phyloP scores from a whole-genome alignment of 805 yeast genomes.

The Yarrowia osloensis region DNA sequence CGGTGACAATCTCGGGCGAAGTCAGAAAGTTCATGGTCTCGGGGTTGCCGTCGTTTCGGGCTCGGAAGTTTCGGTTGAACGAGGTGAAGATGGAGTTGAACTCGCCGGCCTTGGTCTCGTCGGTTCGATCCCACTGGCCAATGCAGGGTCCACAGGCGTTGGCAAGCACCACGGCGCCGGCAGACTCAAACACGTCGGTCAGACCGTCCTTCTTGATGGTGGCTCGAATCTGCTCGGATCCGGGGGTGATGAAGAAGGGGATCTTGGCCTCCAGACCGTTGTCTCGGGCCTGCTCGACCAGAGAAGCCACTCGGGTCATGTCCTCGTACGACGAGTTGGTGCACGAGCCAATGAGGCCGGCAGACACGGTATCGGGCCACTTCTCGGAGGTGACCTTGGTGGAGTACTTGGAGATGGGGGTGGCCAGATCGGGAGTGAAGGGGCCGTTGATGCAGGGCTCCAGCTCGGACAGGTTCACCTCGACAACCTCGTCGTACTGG shows the following conservation, averaged over 20 bases:
- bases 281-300: slow-evolving; percentile 80
- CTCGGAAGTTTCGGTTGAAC: slow-evolving; percentile 95
- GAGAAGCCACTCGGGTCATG: slow-evolving; percentile 93
- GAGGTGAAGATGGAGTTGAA: slow-evolving; percentile 92
- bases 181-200: slow-evolving; percentile 72
- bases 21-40: slow-evolving; percentile 96
- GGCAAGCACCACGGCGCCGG: slow-evolving; percentile 90
- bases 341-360: slow-evolving; percentile 97
- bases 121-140: slow-evolving; percentile 95
- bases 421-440: slow-evolving; percentile 95
- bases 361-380: slow-evolving; percentile 87
- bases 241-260: slow-evolving; percentile 95
- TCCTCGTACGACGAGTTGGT: slow-evolving; percentile 98
- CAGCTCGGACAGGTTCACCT: slow-evolving; percentile 78
- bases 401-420: slow-evolving; percentile 83
- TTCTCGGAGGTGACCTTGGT: slow-evolving; percentile 65
- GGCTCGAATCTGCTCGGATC: slow-evolving; percentile 97
- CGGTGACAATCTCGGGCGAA: slow-evolving; percentile 97
- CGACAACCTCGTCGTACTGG: slow-evolving; percentile 88
- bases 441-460: slow-evolving; percentile 99
- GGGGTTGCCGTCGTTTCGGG: slow-evolving; percentile 98
- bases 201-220: slow-evolving; percentile 95
- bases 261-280: slow-evolving; percentile 89
- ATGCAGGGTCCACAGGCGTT: slow-evolving; percentile 99
- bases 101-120: slow-evolving; percentile 50